Conservation (phyloP, 768 basidiomycete genomes). For the Rhizopogon rudus region DNA sequence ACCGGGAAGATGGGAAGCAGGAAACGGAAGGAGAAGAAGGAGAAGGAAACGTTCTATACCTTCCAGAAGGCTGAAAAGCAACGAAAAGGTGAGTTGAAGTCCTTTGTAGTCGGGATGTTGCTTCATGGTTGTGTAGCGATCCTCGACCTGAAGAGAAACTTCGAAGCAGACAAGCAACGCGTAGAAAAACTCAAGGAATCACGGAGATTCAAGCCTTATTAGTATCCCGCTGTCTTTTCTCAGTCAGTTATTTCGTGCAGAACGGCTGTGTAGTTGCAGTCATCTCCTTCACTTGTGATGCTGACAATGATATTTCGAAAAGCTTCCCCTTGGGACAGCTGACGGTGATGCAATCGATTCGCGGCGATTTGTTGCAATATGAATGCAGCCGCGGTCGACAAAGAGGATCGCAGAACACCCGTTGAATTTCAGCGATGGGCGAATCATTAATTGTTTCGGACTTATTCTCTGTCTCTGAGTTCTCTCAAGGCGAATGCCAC, state of each 20-base stretch:
- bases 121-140: slow-evolving; percentile 33
- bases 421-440: too few species aligned
- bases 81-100: slow-evolving; percentile 54
- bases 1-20: slow-evolving; percentile 30
- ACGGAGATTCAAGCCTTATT: slow-evolving; percentile 87
- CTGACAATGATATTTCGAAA: too few species aligned
- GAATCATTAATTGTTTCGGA: too few species aligned
- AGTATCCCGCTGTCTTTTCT: slow-evolving; percentile 13
- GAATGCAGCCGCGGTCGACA: too few species aligned
- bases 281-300: neutral
- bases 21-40: slow-evolving; percentile 53
- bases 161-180: slow-evolving; percentile 80
- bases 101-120: slow-evolving; percentile 3
- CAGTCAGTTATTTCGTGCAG: neutral
- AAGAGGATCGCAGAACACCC: too few species aligned
- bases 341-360: too few species aligned
- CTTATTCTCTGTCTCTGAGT: too few species aligned
- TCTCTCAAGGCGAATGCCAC: too few species aligned
- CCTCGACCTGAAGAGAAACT: slow-evolving; percentile 64
- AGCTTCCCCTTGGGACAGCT: too few species aligned
- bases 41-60: slow-evolving; percentile 78
- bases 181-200: slow-evolving; percentile 51
- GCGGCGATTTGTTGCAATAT: too few species aligned
- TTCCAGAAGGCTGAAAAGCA: slow-evolving; percentile 92
- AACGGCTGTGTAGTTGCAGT: neutral